Conservation (phyloP, 495 filamentous ascomycete genomes). For the Astrothelium macrocarpum region DNA sequence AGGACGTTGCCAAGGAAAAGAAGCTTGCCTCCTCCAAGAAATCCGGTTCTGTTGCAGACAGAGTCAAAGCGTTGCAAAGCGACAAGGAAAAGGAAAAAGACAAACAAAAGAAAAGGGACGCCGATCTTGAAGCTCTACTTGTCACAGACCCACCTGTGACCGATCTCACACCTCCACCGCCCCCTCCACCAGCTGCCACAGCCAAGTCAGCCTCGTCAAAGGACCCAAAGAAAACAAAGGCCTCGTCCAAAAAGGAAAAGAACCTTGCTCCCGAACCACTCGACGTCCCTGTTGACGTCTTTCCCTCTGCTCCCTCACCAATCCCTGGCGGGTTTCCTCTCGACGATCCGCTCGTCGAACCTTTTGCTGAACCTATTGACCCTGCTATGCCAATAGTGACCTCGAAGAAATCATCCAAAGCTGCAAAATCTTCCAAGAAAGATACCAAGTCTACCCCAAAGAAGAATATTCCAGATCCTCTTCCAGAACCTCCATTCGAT, state of each 20-base stretch:
- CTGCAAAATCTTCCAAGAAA: constrained; percentile 9
- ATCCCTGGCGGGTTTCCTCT: constrained; percentile 33
- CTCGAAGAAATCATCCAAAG: constrained; percentile 12
- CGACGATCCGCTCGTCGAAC: constrained; percentile 27
- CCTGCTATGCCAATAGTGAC: constrained; percentile 13
- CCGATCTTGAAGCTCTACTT: constrained; percentile 14
- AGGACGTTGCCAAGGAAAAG: constrained; percentile 13
- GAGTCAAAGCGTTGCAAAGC: constrained; percentile 27
- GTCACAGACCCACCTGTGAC: constrained; percentile 14
- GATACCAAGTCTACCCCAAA: constrained; percentile 17
- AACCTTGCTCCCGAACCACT: constrained; percentile 10
- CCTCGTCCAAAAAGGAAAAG: constrained; percentile 17
- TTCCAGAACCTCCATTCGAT: constrained; percentile 6
- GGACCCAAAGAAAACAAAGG: constrained; percentile 12
- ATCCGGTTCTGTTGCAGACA: constrained; percentile 21
- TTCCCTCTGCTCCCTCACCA: constrained; percentile 21
- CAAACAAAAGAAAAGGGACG: constrained; percentile 5
- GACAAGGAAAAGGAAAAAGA: constrained; percentile 14
- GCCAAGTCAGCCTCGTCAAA: background rate
- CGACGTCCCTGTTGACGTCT: constrained; percentile 16
- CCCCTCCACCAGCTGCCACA: constrained; percentile 13
- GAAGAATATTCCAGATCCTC: constrained; percentile 13
- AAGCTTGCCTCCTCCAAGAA: constrained; percentile 19
- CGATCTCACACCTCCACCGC: constrained; percentile 13
- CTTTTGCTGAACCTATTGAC: constrained; percentile 11